These are phyloP conservation scores for Cymodocea nodosa DNA, from an alignment of 116 monocot genomes.

Conservation along the genomic window DNA sequence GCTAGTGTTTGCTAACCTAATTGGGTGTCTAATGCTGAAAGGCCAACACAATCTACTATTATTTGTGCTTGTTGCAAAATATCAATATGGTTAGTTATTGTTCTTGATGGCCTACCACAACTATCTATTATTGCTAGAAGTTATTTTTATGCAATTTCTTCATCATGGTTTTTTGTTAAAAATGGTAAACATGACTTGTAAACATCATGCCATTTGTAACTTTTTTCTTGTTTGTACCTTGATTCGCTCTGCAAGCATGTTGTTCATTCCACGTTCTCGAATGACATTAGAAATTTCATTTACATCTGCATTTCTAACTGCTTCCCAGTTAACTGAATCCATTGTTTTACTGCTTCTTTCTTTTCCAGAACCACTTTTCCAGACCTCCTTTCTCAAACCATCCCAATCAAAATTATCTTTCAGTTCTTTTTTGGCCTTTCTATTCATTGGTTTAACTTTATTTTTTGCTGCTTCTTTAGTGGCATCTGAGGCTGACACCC, in stretches of 20 bases:
- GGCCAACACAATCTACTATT: too few species aligned
- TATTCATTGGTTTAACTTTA: slow-evolving; percentile 1
- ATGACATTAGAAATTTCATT: slow-evolving; percentile 53
- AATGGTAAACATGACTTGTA: too few species aligned
- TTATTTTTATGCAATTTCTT: too few species aligned
- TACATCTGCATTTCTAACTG: slow-evolving; percentile 45
- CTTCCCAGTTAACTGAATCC: slow-evolving; percentile 80
- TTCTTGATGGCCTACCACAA: too few species aligned
- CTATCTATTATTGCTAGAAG: too few species aligned
- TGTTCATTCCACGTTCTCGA: slow-evolving; percentile 74
- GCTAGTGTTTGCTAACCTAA: too few species aligned
- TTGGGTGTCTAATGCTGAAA: too few species aligned
- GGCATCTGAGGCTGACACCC: not conserved
- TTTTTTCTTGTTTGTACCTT: slow-evolving; percentile 35
- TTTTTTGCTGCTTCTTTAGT: slow-evolving; percentile 1
- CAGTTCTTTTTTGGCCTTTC: slow-evolving; percentile 21
- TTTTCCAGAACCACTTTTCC: slow-evolving; percentile 11
- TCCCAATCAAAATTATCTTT: slow-evolving; percentile 54
- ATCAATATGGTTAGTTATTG: too few species aligned
- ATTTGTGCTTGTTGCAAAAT: too few species aligned
- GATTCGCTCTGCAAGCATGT: slow-evolving; percentile 68
- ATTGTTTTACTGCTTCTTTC: slow-evolving; percentile 39
- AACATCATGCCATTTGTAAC: not conserved
- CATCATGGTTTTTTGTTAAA: too few species aligned
- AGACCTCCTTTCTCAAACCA: slow-evolving; percentile 39